Base-by-base conservation (phyloP, 345 rosid species). In the Cardiospermum halicacabum region DNA sequence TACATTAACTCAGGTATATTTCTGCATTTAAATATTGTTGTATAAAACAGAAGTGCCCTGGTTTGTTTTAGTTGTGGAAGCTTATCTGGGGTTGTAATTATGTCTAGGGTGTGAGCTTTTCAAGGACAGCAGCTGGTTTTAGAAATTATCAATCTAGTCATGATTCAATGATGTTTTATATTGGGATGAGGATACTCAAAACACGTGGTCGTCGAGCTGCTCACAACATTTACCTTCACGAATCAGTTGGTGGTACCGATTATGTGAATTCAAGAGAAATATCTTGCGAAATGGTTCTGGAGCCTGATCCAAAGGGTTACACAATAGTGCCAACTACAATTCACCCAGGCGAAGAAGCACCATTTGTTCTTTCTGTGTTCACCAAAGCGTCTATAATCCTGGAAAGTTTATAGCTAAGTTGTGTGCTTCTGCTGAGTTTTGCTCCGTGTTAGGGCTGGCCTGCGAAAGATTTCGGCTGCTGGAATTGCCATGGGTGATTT, bases 271-370 rank as follows among this genome's bases (percentile, higher is more conserved):
- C 99, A 57, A 89, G 99, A 62, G 99, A 95, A 81, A 91, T 95
- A 69, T 95, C 99, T 34, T 95, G 99, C 47, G 99, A 95, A 82
- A 91, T 95, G 98, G 98, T 95, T 78, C 78, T 95, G 76, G 99
- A 95, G 69, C 96, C 99, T 73, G 99, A 95, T 79, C 99, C 98
- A 12, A 95, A 88, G 79, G 99, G 99, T 70, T 95, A 95, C 85
- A 95, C 99, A 19, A 91, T 95, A 37, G 97, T 95, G 66, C 99
- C 99, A 19, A 95, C 98, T 31, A 95, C 99, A 36, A 89, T 95
- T 79, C 99, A 87, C 72, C 98, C 99, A 3, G 97, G 96, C 66
- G 98, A 95, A 82, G 99, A 95, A 81, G 99, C 99, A 16, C 98
- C 99, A 1, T 95, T 95, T 80, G 96, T 95, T 54, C 89, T 95